Percentiles rank a stretch among this genome's conserved stretches.
These are phyloP conservation scores for Eudorina sp. DNA, from an alignment of 139 green algal species.

Conservation along the genomic window DNA sequence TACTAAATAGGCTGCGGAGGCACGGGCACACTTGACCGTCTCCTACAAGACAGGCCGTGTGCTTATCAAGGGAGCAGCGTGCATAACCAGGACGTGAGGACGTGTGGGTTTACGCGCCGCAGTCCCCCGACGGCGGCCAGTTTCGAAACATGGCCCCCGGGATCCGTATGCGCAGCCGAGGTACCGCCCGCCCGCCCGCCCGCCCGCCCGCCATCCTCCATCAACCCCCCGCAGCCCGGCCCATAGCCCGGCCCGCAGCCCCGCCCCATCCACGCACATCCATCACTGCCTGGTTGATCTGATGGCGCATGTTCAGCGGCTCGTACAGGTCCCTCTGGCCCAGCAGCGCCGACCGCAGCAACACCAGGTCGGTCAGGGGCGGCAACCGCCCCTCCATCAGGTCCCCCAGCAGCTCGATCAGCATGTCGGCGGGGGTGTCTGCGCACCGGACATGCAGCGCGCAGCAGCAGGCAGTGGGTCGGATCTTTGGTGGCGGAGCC, in stretches of 20 bases:
- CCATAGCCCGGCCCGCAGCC: neutral
- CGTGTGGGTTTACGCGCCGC: neutral
- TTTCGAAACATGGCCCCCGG: neutral
- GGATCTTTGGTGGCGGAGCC: neutral
- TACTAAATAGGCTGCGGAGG: no score
- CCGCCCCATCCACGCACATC: neutral
- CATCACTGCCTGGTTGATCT: slow-evolving; percentile 46
- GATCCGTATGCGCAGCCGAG: neutral
- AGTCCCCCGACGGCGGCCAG: neutral
- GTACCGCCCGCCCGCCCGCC: no score
- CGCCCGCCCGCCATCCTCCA: no score
- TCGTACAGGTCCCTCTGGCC: slow-evolving; percentile 41
- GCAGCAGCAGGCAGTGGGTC: neutral
- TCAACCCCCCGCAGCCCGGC: neutral
- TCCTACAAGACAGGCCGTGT: no score
- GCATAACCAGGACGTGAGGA: no score
- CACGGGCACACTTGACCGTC: no score
- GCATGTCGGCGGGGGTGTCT: slow-evolving; percentile 58
- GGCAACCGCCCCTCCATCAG: slow-evolving; percentile 37
- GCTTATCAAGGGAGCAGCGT: no score
- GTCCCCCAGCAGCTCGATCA: slow-evolving; percentile 51
- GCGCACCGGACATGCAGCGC: neutral
- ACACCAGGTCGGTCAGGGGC: slow-evolving; percentile 36
- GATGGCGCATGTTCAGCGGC: slow-evolving; percentile 55
- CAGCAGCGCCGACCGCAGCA: slow-evolving; percentile 45